These are phyloP conservation scores for Strigomonas culicis DNA, from an alignment of 208 protist species.

Conservation along the genomic window DNA sequence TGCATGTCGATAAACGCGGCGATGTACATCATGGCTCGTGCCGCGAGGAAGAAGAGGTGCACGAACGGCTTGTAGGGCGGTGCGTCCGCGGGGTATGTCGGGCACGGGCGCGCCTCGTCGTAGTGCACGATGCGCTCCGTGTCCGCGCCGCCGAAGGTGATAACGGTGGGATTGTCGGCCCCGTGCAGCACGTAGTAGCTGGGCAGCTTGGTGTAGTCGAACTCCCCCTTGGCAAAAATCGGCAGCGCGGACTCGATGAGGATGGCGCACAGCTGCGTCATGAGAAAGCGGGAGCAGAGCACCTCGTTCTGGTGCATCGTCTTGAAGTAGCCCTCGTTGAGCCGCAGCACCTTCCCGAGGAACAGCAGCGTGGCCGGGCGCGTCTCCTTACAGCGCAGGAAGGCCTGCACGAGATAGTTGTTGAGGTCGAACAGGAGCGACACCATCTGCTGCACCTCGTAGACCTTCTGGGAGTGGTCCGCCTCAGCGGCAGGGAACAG, in stretches of 20 bases:
- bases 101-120: conserved; percentile 50
- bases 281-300: conserved; percentile 76
- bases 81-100: conserved; percentile 19
- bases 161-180: conserved; percentile 24
- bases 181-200: conserved; percentile 58
- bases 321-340: conserved; percentile 79
- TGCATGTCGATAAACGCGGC: conserved; percentile 64
- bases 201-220: conserved; percentile 36
- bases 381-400: conserved; percentile 51
- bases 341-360: conserved; percentile 56
- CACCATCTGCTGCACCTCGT: conserved; percentile 46
- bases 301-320: conserved; percentile 69
- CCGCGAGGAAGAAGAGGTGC: conserved; percentile 83
- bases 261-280: conserved; percentile 73
- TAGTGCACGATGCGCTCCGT: conserved; percentile 79
- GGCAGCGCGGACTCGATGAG: conserved; percentile 69
- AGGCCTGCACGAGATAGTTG: conserved; percentile 42
- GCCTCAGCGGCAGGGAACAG: conserved; percentile 42
- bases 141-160: conserved; percentile 45
- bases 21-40: conserved; percentile 50
- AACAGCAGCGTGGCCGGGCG: conserved; percentile 65
- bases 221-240: conserved; percentile 33
- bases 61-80: conserved; percentile 57
- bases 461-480: conserved; percentile 40
- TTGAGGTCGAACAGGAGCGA: conserved; percentile 42